These are phyloP conservation scores for Talaromyces amestolkiae DNA, from an alignment of 2,329 filamentous ascomycete genomes.

Conservation along the genomic window DNA sequence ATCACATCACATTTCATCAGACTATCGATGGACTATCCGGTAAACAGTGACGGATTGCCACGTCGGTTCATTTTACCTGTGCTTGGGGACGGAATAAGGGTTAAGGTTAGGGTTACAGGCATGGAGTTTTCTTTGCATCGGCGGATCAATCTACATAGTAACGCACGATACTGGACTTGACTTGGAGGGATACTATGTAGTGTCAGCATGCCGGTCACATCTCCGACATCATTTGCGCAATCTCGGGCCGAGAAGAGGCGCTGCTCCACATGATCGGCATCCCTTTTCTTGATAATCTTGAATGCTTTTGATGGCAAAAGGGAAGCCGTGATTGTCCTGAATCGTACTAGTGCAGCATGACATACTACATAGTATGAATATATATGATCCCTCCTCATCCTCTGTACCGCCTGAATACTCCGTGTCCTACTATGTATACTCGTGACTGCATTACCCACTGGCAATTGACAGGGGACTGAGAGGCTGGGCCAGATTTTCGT, in stretches of 20 bases:
- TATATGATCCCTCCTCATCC: neutral
- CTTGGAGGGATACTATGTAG: too few species aligned
- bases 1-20: constrained; percentile 1
- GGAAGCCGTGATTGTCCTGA: neutral
- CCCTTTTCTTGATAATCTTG: neutral
- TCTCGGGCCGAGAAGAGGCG: neutral
- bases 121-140: neutral
- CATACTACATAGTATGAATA: neutral
- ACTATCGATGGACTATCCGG: neutral
- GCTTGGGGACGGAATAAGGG: neutral
- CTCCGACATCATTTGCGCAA: neutral
- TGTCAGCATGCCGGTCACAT: neutral
- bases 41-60: constrained; percentile 4
- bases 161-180: neutral
- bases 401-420: neutral
- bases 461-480: neutral
- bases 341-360: neutral
- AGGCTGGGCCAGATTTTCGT: neutral
- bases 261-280: constrained; percentile 6
- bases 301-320: neutral
- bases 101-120: neutral
- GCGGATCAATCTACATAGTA: neutral
- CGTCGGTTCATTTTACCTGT: neutral
- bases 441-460: neutral
- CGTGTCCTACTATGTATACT: neutral